Conservation (phyloP, 2,329 filamentous ascomycete species). For the Karstenula rhodostoma region DNA sequence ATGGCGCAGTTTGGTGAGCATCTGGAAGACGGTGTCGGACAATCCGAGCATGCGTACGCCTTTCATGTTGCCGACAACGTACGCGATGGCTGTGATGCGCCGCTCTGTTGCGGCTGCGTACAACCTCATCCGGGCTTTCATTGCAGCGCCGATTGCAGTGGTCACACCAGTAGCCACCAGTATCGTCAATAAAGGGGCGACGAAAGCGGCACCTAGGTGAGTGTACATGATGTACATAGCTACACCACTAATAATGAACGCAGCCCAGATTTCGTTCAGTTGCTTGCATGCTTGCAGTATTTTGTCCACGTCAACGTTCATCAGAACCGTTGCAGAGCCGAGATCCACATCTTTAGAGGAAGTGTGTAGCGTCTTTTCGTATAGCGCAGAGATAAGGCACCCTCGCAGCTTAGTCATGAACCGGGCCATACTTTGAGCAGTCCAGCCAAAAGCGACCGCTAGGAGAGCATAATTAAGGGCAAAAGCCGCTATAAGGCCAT, state of each 20-base stretch:
- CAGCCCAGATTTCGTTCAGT: constrained; percentile 38
- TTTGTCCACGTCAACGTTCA: constrained; percentile 43
- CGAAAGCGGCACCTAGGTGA: constrained; percentile 30
- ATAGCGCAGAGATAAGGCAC: constrained; percentile 34
- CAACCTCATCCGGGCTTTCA: constrained; percentile 26
- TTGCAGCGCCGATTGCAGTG: constrained; percentile 21
- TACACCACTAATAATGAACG: constrained; percentile 25
- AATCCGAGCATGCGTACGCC: constrained; percentile 37
- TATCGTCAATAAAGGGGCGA: constrained; percentile 32
- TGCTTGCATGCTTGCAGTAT: constrained; percentile 25
- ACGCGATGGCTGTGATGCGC: constrained; percentile 31
- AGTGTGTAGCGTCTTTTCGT: constrained; percentile 32
- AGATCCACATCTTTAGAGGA: constrained; percentile 25
- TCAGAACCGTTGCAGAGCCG: constrained; percentile 34
- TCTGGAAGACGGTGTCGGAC: constrained; percentile 25
- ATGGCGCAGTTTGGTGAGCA: constrained; percentile 27
- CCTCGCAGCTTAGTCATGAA: constrained; percentile 34
- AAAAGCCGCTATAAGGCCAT: constrained; percentile 35
- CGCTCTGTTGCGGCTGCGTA: constrained; percentile 33
- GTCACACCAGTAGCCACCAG: constrained; percentile 20
- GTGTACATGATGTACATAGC: constrained; percentile 36
- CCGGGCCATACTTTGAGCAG: constrained; percentile 29
- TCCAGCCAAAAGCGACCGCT: constrained; percentile 34
- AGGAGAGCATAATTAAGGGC: constrained; percentile 31
- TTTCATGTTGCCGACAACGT: constrained; percentile 30